phyloP scores from a whole-genome alignment of 352 stramenopile species.

The Phytopythium boreale region DNA sequence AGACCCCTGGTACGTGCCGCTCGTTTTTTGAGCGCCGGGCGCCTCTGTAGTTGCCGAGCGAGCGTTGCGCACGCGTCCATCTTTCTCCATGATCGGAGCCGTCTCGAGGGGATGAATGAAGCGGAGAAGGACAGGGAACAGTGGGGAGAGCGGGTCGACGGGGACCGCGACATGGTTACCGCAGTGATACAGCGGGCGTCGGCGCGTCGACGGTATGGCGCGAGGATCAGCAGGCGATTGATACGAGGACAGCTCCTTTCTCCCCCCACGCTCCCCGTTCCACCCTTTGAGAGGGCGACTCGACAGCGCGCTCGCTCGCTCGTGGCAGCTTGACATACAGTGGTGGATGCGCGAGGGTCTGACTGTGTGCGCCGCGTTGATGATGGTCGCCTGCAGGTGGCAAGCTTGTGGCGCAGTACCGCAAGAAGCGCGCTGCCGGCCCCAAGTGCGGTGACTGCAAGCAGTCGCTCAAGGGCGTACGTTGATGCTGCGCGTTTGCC shows the following conservation, averaged over 20 bases:
- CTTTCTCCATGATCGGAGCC: not conserved
- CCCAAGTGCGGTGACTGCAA: conserved; percentile 97
- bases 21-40: not conserved
- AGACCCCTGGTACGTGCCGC: conserved; percentile 92
- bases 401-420: conserved; percentile 92
- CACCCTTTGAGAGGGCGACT: not conserved
- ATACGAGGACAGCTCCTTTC: not conserved
- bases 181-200: not conserved
- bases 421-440: conserved; percentile 93
- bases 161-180: not conserved
- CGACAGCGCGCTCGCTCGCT: not conserved
- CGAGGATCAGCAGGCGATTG: not conserved
- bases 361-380: conserved; percentile 1
- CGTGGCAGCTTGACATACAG: not conserved
- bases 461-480: conserved; percentile 75
- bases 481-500: conserved; percentile 8
- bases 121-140: not conserved
- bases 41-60: not conserved
- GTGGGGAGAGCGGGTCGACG: not conserved
- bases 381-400: conserved; percentile 52
- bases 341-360: not conserved
- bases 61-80: not conserved
- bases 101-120: not conserved
- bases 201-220: too few relatives aligned
- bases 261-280: not conserved